Evolutionary conservation across 495 filamentous ascomycete genomes (phyloP).

Genomic region (Annulohypoxylon maeteangense): DNA sequence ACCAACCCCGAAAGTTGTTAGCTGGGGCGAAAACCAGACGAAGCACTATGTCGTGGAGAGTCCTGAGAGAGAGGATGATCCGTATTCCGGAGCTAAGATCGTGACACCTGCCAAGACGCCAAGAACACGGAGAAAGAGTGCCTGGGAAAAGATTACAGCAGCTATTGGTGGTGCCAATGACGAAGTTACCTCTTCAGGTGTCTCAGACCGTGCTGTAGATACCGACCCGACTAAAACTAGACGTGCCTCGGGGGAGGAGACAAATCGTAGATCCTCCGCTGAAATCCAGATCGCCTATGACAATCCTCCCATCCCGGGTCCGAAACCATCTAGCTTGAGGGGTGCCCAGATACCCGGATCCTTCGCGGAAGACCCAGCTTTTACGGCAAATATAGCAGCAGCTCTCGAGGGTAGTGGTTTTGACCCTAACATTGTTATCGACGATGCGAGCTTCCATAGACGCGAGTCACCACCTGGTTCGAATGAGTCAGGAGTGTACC

Average conservation of each 20-base stretch:
- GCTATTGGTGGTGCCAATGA: conserved; percentile 50
- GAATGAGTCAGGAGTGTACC: conserved; percentile 58
- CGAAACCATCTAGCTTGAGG: conserved; percentile 51
- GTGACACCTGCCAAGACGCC: conserved; percentile 40
- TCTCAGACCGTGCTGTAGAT: conserved; percentile 27
- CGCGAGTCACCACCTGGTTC: conserved; percentile 73
- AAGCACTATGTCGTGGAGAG: conserved; percentile 69
- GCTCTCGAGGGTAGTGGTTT: conserved; percentile 74
- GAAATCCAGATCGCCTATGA: conserved; percentile 41
- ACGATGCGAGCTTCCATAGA: conserved; percentile 70
- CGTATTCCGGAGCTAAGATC: conserved; percentile 41
- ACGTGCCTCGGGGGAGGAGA: conserved; percentile 25
- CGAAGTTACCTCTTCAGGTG: conserved; percentile 41
- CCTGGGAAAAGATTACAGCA: conserved; percentile 56
- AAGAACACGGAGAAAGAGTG: conserved; percentile 48
- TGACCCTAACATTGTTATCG: conserved; percentile 74
- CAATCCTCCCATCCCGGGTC: conserved; percentile 50
- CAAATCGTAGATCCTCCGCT: conserved; percentile 32
- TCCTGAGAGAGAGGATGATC: conserved; percentile 54
- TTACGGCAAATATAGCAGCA: conserved; percentile 76
- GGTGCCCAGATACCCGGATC: conserved; percentile 57
- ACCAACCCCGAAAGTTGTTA: conserved; percentile 59
- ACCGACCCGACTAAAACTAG: conserved; percentile 25
- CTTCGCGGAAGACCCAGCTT: conserved; percentile 71
- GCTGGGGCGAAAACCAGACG: conserved; percentile 70